Evolutionary conservation across 2,329 filamentous ascomycete genomes (phyloP), one percentile per base, ranked within the genome.

Genomic region (Ilyonectria sp.): DNA sequence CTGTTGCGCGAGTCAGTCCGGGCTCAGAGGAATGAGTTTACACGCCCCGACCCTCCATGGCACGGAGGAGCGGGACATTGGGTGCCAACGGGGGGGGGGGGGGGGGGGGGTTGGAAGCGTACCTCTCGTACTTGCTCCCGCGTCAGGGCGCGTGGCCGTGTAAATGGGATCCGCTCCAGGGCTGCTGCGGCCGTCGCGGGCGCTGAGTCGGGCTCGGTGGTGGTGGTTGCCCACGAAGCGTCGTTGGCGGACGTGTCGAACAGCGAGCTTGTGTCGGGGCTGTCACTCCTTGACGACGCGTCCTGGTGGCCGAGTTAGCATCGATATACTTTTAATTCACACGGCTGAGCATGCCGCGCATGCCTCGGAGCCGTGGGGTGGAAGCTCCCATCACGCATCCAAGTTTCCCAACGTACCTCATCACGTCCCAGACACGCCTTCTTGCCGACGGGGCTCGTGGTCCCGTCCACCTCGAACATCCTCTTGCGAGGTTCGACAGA

Each of bases 91-190:
- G 19, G 15, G 26, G 10, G 19, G 19, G n/a, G n/a, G n/a, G n/a
- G 26, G 19, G 15, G 26, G 19, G 15, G 52, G 6, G 40, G 70
- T 17, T 17, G 40, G 17, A 15, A 8, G 59, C 80, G 52, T 78
- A 88, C 86, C 81, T 86, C 81, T 80, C 85, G 82, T 49, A 86
- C 83, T 73, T 89, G 84, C 71, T 88, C 86, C 54, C 86, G 84
- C 65, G 86, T 87, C 76, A 87, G 71, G 47, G 69, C 68, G n/a
- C 64, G 68, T 26, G 70, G 70, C 19, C 69, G 70, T 29, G 64
- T 70, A 47, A 68, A 50, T 10, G 57, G 44, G 21, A 60, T 53
- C 15, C 68, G 47, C n/a, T 55, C 54, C 23, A 65, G 55, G n/a
- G 69, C 56, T 43, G 66, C 62, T 26, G 71, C 60, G 2, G 69